Evolutionary conservation across 306 rosid genomes (phyloP), one percentile per base, ranked within the genome.

Genomic region (Astragalus glycyphyllos): DNA sequence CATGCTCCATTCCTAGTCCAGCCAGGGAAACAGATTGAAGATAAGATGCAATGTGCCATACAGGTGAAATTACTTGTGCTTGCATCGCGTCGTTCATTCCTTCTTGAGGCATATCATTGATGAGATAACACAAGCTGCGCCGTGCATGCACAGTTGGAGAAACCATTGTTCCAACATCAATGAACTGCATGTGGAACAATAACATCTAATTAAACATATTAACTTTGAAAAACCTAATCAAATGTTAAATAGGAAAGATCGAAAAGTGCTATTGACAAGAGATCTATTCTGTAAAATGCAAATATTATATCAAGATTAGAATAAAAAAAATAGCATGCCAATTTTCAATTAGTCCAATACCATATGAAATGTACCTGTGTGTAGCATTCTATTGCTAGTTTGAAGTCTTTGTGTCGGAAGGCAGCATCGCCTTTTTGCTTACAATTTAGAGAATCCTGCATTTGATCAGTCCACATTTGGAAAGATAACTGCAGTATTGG

Each of bases 381-480:
- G 78, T 88, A 90, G 64, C 81, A 77, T 61, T 86, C 96, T 29
- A 83, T 86, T 32, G 94, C 86, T 29, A 79, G 81, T 79, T 12
- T 74, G 37, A 88, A 84, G 64, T 86, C 91, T 73, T 85, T 88
- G 48, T 79, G 86, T 67, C 80, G 80, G 73, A 90, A 88, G 54
- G 94, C 87, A 29, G 56, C 55, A 73, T 88, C 96, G 13, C 92
- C 94, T 65, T 81, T 86, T 81, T 83, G 83, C 90, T 84, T 90
- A 45, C 83, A 79, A 73, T 83, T 85, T 78, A 90, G 69, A 31
- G 91, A 77, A 11, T 88, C 96, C 77, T 88, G 96, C 90, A 88
- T 86, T 76, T 83, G 88, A 82, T 82, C 84, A 4, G 88, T 86
- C 92, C 94, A 90, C 94, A 90, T 86, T 55, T 88, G 94, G 77